A percentile compares a stretch with the other conserved stretches of the same genome.
Evolutionary conservation across 2,329 filamentous ascomycete genomes (phyloP).

Genomic region (Pestalotiopsis sp.): DNA sequence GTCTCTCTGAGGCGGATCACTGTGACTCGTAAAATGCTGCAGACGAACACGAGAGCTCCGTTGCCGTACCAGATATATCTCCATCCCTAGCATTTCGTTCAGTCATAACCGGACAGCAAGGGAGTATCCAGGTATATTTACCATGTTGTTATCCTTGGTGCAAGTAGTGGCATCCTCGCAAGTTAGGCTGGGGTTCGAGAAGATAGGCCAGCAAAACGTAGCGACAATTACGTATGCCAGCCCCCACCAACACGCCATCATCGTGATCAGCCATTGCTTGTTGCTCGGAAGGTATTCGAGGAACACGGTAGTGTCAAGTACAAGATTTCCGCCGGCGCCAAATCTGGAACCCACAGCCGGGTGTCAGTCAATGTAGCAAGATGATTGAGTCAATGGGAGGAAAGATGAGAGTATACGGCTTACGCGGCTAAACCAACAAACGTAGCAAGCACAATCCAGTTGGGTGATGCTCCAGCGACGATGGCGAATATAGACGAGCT

Average conservation of each 20-base stretch:
- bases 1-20: conserved; percentile 60
- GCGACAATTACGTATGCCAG: conserved; percentile 49
- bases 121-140: background rate
- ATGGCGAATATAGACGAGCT: conserved; percentile 64
- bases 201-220: conserved; percentile 48
- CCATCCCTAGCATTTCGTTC: conserved; percentile 42
- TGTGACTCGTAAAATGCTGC: conserved; percentile 56
- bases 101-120: background rate
- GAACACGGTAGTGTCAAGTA: conserved; percentile 61
- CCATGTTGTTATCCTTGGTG: conserved; percentile 1
- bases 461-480: conserved; percentile 67
- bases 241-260: conserved; percentile 61
- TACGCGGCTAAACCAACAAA: conserved; percentile 51
- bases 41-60: conserved; percentile 47
- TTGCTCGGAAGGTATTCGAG: conserved; percentile 49
- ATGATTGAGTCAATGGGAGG: background rate
- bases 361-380: background rate
- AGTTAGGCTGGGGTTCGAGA: background rate
- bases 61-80: conserved; percentile 50
- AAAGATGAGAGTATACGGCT: background rate
- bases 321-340: conserved; percentile 65
- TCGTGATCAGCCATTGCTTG: conserved; percentile 66
- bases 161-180: background rate
- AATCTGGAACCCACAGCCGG: conserved; percentile 62
- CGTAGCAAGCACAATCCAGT: conserved; percentile 64